These are phyloP conservation scores for Nakazawaea populi DNA, from an alignment of 805 yeast species.

Conservation along the genomic window DNA sequence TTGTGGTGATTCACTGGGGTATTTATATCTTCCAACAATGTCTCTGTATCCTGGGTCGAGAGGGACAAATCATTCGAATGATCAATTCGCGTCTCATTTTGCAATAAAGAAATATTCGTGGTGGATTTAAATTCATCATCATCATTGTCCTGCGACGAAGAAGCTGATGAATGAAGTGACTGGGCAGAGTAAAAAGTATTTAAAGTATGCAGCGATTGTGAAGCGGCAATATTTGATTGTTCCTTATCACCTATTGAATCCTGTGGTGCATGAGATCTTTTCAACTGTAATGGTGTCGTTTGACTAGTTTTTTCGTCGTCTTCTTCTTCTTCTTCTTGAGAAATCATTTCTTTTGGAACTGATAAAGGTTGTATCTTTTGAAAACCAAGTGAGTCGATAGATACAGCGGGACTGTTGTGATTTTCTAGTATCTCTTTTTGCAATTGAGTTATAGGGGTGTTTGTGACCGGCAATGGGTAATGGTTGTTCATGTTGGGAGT, in stretches of 20 bases:
- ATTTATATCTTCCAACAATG: background rate
- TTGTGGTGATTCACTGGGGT: background rate
- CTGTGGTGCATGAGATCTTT: background rate
- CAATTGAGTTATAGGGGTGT: slow-evolving; percentile 7
- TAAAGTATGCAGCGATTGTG: slow-evolving; percentile 5
- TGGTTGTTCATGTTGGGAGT: slow-evolving; percentile 5
- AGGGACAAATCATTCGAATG: background rate
- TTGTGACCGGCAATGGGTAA: background rate
- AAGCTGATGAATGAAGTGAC: slow-evolving; percentile 3
- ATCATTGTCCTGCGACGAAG: background rate
- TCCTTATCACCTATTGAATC: background rate
- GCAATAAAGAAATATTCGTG: background rate
- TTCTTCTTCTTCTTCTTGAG: background rate
- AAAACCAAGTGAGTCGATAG: slow-evolving; percentile 13
- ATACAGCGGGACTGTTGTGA: slow-evolving; percentile 11
- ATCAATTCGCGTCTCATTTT: background rate
- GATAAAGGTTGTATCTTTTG: slow-evolving; percentile 9
- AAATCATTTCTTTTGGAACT: background rate
- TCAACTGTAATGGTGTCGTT: slow-evolving; percentile 5
- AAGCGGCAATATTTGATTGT: background rate
- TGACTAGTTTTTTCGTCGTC: background rate
- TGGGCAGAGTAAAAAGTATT: slow-evolving; percentile 8
- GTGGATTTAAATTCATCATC: background rate
- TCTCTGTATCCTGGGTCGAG: background rate
- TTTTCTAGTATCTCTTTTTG: slow-evolving; percentile 7